Evolutionary conservation across 768 basidiomycete genomes (phyloP), one percentile per base, ranked within the genome.

Genomic region (Mycena rebaudengoi): DNA sequence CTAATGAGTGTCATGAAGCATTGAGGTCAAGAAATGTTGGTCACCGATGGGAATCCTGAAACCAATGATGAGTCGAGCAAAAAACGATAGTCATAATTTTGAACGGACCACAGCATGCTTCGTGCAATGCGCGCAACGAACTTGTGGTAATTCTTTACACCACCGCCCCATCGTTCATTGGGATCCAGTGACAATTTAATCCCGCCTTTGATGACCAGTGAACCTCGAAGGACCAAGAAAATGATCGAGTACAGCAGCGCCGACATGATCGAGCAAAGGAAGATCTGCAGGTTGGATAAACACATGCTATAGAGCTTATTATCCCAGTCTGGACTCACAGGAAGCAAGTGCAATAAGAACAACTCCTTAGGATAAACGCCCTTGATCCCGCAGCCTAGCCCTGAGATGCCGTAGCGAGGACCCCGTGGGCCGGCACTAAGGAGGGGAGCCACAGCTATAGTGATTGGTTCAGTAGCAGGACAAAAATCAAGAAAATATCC

Each of bases 31-130:
- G 18, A 35, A 52, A 53, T 35, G 16, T 18, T 41, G 1, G 14
- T 73, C 61, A 89, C 88, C 85, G 52, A 87, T 70, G 21, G 88
- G 88, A 70, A 85, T 88, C 87, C 88, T 89, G 67, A 13, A n/a
- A n/a, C 37, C 55, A 25, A 23, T 58, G 25, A 14, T 61, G 60
- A 58, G 46, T 29, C 29, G 46, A 33, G 16, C 40, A n/a, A 32
- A 50, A 26, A 35, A 29, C 26, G 13, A 33, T 33, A 62, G 30
- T 40, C 5, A 25, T 35, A 20, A 6, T 69, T 32, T n/a, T n/a
- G n/a, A 29, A 73, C 85, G 57, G 66, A 91, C 91, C 89, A 92
- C 44, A 91, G 78, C 88, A 92, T 89, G 59, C 84, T 87, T 62
- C 84, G 80, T 26, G 88, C 84, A 53, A 94, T 81, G n/a, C 82